A percentile compares a stretch with the other conserved stretches of the same genome.
Evolutionary conservation across 2,329 filamentous ascomycete species (phyloP).

Genomic region (Talaromyces sp.): DNA sequence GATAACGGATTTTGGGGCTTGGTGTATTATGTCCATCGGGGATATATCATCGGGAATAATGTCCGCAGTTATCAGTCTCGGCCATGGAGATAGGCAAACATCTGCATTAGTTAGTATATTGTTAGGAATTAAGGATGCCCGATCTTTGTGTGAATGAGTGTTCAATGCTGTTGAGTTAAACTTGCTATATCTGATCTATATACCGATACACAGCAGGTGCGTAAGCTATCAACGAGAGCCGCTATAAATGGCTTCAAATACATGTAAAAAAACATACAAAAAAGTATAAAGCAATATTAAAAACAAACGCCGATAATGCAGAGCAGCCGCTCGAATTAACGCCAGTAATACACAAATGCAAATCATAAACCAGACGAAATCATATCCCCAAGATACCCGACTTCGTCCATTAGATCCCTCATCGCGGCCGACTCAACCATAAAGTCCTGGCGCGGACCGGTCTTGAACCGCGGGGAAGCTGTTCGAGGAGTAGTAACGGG

Average conservation of each 20-base stretch:
- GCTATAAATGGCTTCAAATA: not conserved
- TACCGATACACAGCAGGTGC: not conserved
- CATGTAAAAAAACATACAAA: not conserved
- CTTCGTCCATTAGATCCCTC: constrained; percentile 47
- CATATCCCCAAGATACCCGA: constrained; percentile 48
- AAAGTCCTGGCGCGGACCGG: constrained; percentile 13
- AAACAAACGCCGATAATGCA: not conserved
- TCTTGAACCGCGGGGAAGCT: constrained; percentile 7
- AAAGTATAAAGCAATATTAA: not conserved
- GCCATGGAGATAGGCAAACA: not conserved
- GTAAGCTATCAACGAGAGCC: not conserved
- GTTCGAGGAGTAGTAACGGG: constrained; percentile 13
- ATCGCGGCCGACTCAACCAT: constrained; percentile 26
- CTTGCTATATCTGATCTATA: not conserved
- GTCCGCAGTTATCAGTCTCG: not conserved
- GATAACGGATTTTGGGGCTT: not conserved
- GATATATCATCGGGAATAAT: not conserved
- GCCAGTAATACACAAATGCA: not conserved
- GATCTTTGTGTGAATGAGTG: not conserved
- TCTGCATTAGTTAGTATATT: not conserved
- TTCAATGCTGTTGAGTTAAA: not conserved
- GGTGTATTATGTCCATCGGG: not conserved
- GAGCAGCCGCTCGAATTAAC: not conserved
- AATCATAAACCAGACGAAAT: constrained; percentile 33
- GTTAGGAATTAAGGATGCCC: too few relatives aligned